Evolutionary conservation across 73 alveolate genomes (phyloP).

Genomic region (Paramecium bursaria): DNA sequence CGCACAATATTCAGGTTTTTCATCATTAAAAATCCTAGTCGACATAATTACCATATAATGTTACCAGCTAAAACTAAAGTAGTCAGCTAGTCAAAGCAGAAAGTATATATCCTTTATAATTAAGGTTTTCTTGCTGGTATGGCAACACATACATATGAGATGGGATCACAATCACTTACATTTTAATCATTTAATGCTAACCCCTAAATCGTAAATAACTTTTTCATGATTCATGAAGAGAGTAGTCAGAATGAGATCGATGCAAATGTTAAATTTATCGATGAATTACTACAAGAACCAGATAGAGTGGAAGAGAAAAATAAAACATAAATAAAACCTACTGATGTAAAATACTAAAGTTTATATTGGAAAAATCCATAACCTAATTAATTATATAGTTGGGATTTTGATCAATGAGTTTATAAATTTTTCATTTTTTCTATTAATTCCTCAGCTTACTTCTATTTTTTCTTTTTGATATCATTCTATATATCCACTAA

Average conservation of each 20-base stretch:
- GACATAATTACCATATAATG: conserved; percentile 33
- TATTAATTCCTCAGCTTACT: not conserved
- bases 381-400: not conserved
- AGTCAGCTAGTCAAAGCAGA: conserved; percentile 43
- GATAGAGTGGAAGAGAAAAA: conserved; percentile 30
- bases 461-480: conserved; percentile 1
- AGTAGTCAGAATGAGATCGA: conserved; percentile 64
- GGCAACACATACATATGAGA: conserved; percentile 17
- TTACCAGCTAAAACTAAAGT: conserved; percentile 7
- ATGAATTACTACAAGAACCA: conserved; percentile 65
- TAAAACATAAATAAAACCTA: no score
- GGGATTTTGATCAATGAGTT: not conserved
- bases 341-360: no score
- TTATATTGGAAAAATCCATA: no score
- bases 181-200: conserved; percentile 61
- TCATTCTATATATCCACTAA: conserved; percentile 8
- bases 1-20: conserved; percentile 1
- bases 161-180: conserved; percentile 43
- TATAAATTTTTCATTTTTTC: no score
- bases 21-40: conserved; percentile 59
- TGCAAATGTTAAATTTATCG: conserved; percentile 66
- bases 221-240: conserved; percentile 65
- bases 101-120: conserved; percentile 19
- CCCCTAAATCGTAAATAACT: conserved; percentile 55
- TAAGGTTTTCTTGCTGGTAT: conserved; percentile 64